Conservation (phyloP, 1,284 basidiomycete species). For the Pisolithus thermaeus region DNA sequence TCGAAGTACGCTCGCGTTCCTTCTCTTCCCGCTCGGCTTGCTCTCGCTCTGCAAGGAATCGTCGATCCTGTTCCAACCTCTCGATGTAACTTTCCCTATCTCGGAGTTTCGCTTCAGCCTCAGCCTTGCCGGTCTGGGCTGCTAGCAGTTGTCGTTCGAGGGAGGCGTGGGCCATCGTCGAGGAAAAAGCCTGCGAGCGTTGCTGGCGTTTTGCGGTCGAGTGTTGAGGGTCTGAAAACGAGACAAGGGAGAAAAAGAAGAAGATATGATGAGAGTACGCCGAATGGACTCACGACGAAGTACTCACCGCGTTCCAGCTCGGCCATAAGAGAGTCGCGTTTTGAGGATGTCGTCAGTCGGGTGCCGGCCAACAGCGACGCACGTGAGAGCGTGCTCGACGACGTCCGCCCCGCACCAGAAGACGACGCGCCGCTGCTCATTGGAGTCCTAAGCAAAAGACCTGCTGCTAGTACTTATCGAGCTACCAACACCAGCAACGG, state of each 20-base stretch:
- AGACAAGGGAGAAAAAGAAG: conserved; percentile 5
- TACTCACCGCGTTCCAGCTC: conserved; percentile 57
- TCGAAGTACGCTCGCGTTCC: conserved; percentile 38
- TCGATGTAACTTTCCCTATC: conserved; percentile 57
- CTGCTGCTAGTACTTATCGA: too few relatives aligned
- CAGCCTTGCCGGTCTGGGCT: conserved; percentile 50
- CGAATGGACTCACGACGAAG: neutral
- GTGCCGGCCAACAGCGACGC: conserved; percentile 6
- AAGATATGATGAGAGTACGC: conserved; percentile 1
- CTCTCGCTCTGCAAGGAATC: conserved; percentile 55
- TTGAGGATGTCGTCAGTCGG: conserved; percentile 27
- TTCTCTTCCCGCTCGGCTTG: conserved; percentile 52
- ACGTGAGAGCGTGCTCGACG: conserved; percentile 7
- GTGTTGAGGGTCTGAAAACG: conserved; percentile 48
- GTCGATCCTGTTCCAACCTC: conserved; percentile 56
- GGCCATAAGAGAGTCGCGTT: conserved; percentile 59
- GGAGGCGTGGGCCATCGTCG: conserved; percentile 50
- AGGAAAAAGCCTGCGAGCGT: conserved; percentile 51
- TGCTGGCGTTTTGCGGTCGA: conserved; percentile 59
- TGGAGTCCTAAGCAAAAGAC: too few relatives aligned
- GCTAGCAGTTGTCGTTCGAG: conserved; percentile 58
- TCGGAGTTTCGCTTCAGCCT: conserved; percentile 57
- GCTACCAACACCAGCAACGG: too few relatives aligned
- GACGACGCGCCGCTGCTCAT: conserved; percentile 15
- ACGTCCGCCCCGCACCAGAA: conserved; percentile 9